Percentiles rank a stretch among this genome's conserved stretches.
These are phyloP conservation scores for Verticillium nonalfalfae DNA, from an alignment of 2,329 filamentous ascomycete genomes.

Conservation along the genomic window DNA sequence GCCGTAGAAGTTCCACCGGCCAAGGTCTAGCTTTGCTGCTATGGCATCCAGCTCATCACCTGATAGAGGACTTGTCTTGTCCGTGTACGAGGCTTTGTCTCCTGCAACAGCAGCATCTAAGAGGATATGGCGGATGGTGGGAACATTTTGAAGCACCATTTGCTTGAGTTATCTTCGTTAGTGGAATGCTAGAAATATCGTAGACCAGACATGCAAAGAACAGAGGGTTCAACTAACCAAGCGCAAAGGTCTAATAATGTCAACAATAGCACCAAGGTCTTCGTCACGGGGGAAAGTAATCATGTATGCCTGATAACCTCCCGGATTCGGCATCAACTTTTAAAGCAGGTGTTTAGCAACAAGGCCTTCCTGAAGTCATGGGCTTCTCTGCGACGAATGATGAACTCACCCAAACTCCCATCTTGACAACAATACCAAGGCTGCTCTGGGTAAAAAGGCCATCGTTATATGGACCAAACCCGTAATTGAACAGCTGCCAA, in stretches of 20 bases:
- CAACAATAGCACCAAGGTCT: conserved; percentile 15
- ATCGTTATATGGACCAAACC: conserved; percentile 29
- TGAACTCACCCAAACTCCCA: too few relatives aligned
- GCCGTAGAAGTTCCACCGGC: conserved; percentile 40
- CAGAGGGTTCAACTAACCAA: conserved; percentile 7
- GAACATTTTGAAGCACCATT: conserved; percentile 41
- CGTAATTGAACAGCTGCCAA: conserved; percentile 35
- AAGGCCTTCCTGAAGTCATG: too few relatives aligned
- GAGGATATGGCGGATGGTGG: conserved; percentile 35
- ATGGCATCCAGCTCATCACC: conserved; percentile 33
- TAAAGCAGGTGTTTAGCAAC: conserved; percentile 28
- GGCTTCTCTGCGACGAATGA: too few relatives aligned
- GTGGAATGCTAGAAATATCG: too few relatives aligned
- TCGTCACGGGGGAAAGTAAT: conserved; percentile 16
- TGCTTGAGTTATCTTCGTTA: conserved; percentile 3
- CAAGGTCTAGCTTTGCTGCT: conserved; percentile 30
- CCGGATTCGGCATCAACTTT: conserved; percentile 44
- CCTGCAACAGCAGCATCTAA: conserved; percentile 31
- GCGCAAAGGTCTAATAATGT: conserved; percentile 28
- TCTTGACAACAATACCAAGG: too few relatives aligned
- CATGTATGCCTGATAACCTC: conserved; percentile 30
- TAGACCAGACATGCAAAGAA: too few relatives aligned
- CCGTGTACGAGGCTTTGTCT: conserved; percentile 20
- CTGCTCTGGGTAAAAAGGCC: conserved; percentile 37
- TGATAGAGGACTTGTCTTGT: conserved; percentile 22